Percentiles rank a stretch among this genome's conserved stretches.
These are phyloP conservation scores for Phanerochaete sordida DNA, from an alignment of 768 basidiomycete species.

Conservation along the genomic window DNA sequence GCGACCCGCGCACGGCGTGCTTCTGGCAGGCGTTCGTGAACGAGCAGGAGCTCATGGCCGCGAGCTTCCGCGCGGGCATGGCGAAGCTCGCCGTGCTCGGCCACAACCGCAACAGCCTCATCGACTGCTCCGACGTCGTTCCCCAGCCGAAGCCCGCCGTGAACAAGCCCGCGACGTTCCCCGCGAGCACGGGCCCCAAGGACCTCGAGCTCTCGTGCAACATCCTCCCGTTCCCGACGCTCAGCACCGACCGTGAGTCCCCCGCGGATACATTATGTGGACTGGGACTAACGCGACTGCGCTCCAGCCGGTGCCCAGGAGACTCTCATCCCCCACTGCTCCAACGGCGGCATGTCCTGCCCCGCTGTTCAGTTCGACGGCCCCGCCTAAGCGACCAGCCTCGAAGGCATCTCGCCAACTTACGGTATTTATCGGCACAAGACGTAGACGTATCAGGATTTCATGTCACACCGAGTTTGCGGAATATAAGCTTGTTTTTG, in stretches of 20 bases:
- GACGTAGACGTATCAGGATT: no score
- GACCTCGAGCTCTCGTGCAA: conserved; percentile 5
- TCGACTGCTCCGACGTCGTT: conserved; percentile 25
- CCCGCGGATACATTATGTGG: no score
- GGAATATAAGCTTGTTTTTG: no score
- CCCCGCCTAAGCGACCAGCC: background rate
- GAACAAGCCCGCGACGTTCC: conserved; percentile 10
- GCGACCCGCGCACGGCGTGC: conserved; percentile 43
- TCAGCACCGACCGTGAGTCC: conserved; percentile 7
- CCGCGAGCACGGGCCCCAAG: conserved; percentile 1
- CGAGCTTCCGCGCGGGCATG: conserved; percentile 20
- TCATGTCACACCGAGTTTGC: no score
- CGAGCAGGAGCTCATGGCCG: conserved; percentile 17
- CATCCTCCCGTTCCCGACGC: conserved; percentile 2
- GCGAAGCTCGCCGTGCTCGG: conserved; percentile 24
- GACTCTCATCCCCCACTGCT: conserved; percentile 14
- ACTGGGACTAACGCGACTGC: background rate
- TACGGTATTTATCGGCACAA: no score
- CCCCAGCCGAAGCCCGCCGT: conserved; percentile 19
- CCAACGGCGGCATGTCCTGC: conserved; percentile 10
- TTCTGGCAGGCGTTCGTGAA: conserved; percentile 41
- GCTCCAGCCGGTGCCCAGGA: conserved; percentile 1
- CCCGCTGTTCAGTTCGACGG: conserved; percentile 8
- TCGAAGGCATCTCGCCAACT: no score
- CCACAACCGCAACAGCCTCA: conserved; percentile 14